Conservation (phyloP, 345 rosid species). For the Excoecaria agallocha region DNA sequence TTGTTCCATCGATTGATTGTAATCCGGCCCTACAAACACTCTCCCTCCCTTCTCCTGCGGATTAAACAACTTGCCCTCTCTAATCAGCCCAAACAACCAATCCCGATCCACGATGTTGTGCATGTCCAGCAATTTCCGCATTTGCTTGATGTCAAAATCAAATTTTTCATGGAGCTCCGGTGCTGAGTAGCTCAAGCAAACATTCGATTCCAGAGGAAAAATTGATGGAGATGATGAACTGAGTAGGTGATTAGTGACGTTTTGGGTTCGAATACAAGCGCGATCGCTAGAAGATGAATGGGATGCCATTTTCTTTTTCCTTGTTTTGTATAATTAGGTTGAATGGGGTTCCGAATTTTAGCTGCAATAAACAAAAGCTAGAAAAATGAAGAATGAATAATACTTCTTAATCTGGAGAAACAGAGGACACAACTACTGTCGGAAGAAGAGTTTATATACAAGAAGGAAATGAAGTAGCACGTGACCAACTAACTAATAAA, state of each 20-base stretch:
- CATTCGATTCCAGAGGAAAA: slow-evolving; percentile 27
- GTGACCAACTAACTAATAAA: no score
- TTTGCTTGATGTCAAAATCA: slow-evolving; percentile 54
- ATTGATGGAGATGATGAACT: slow-evolving; percentile 18
- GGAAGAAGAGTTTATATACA: no score
- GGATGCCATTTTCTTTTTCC: slow-evolving; percentile 1
- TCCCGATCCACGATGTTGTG: slow-evolving; percentile 74
- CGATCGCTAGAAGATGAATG: slow-evolving; percentile 31
- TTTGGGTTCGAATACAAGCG: slow-evolving; percentile 45
- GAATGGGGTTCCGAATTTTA: neutral
- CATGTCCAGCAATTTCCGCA: slow-evolving; percentile 67
- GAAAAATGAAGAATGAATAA: no score
- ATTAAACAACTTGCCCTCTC: slow-evolving; percentile 66
- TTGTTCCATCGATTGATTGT: slow-evolving; percentile 88
- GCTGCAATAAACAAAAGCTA: neutral
- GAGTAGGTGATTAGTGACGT: slow-evolving; percentile 57
- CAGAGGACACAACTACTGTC: no score
- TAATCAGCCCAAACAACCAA: slow-evolving; percentile 69
- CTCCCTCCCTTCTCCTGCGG: slow-evolving; percentile 62
- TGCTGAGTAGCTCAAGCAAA: slow-evolving; percentile 57
- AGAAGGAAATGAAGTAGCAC: no score
- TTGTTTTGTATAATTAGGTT: neutral
- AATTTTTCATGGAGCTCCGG: slow-evolving; percentile 59
- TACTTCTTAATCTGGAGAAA: no score
- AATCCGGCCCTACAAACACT: slow-evolving; percentile 70